phyloP scores from a whole-genome alignment of 805 yeast genomes.

The Zygoascus bituminiphila region DNA sequence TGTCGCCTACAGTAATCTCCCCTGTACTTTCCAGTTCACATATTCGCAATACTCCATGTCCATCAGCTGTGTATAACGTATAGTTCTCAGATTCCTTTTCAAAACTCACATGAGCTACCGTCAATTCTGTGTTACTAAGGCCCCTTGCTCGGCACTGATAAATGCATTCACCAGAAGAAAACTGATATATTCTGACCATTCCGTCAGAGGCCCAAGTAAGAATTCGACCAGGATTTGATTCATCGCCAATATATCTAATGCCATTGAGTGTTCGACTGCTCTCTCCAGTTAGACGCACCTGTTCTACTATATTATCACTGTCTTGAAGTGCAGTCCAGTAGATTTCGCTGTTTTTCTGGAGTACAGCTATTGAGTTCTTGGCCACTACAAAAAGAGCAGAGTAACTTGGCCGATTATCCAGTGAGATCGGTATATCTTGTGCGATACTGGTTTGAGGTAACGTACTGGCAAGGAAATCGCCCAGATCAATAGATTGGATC shows the following conservation, averaged over 20 bases:
- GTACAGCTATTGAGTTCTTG: not conserved
- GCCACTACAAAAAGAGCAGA: not conserved
- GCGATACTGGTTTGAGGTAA: not conserved
- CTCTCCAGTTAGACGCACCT: not conserved
- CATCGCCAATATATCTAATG: not conserved
- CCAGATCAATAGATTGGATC: not conserved
- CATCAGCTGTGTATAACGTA: constrained; percentile 2
- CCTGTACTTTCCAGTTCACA: not conserved
- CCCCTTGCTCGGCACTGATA: not conserved
- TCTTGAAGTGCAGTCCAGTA: not conserved
- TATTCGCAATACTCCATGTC: constrained; percentile 3
- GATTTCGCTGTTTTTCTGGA: not conserved
- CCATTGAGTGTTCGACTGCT: not conserved
- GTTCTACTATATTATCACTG: not conserved
- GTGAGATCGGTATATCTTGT: too few relatives aligned
- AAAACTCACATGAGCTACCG: constrained; percentile 2
- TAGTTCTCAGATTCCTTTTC: constrained; percentile 9
- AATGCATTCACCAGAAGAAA: not conserved
- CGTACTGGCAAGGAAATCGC: not conserved
- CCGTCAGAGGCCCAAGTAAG: constrained; percentile 20
- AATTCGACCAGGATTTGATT: not conserved
- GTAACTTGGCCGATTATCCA: not conserved
- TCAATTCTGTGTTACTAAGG: constrained; percentile 1
- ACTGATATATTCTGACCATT: constrained; percentile 8
- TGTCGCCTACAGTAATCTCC: not conserved